Conservation (phyloP, 2,329 filamentous ascomycete species). For the Botrytis deweyae region DNA sequence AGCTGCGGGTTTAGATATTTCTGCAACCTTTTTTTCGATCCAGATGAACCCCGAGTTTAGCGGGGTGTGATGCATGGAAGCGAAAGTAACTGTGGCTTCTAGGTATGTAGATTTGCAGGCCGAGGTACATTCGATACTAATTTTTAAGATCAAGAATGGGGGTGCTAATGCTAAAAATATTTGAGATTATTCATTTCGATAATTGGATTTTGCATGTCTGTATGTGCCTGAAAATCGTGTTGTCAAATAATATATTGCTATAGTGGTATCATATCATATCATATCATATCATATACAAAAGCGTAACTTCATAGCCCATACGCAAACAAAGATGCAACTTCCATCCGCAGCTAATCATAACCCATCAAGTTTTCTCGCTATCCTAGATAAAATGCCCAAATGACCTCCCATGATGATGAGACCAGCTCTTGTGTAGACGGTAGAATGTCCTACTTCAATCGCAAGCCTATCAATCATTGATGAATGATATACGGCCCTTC, state of each 20-base stretch:
- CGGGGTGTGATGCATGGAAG: neutral
- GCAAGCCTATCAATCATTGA: neutral
- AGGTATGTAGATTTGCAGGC: neutral
- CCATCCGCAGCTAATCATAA: neutral
- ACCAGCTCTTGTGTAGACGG: neutral
- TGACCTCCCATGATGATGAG: neutral
- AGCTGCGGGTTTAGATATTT: neutral
- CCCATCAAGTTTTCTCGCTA: neutral
- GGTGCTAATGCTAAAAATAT: neutral
- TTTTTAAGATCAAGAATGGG: neutral
- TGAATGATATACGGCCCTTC: conserved; percentile 12
- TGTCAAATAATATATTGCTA: neutral
- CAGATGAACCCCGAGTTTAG: neutral
- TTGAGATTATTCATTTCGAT: too few relatives aligned
- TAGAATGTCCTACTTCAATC: neutral
- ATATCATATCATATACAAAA: neutral
- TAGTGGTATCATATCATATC: conserved; percentile 10
- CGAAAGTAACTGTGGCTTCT: neutral
- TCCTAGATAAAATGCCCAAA: neutral
- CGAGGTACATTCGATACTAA: neutral
- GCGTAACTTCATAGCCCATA: neutral
- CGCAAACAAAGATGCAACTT: neutral
- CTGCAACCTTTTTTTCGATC: neutral
- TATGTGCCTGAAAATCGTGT: neutral
- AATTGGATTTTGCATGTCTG: neutral